Percentiles rank a stretch among this genome's conserved stretches.
Evolutionary conservation across 768 basidiomycete genomes (phyloP).

Genomic region (Suillus luteus): DNA sequence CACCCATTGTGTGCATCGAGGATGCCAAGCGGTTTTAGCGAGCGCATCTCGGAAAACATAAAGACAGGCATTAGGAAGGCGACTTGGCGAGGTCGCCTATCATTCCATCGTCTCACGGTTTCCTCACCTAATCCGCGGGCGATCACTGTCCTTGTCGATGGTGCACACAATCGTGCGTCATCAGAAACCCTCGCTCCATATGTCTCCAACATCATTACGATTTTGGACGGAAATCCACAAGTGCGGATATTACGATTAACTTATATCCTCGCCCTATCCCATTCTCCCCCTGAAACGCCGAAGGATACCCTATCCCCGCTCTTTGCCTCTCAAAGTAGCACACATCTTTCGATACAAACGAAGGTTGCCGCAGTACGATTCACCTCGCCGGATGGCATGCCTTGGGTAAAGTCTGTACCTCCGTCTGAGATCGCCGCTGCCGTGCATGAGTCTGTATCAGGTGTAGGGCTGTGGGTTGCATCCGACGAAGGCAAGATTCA

Average conservation of each 20-base stretch:
- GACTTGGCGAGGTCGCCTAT: constrained; percentile 83
- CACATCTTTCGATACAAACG: constrained; percentile 32
- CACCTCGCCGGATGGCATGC: constrained; percentile 86
- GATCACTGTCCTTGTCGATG: constrained; percentile 72
- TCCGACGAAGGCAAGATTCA: constrained; percentile 34
- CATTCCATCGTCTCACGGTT: constrained; percentile 50
- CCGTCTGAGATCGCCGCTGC: constrained; percentile 50
- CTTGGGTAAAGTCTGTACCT: constrained; percentile 79
- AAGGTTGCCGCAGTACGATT: constrained; percentile 63
- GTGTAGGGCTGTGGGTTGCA: constrained; percentile 49
- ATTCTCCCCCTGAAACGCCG: constrained; percentile 85
- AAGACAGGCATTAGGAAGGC: constrained; percentile 57
- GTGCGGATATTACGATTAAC: constrained; percentile 46
- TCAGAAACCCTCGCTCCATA: constrained; percentile 68
- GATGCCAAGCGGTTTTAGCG: constrained; percentile 4
- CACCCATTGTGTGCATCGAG: constrained; percentile 32
- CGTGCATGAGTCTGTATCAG: constrained; percentile 45
- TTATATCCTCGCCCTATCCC: constrained; percentile 80
- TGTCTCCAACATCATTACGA: constrained; percentile 39
- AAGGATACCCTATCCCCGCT: constrained; percentile 70
- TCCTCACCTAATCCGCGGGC: constrained; percentile 28
- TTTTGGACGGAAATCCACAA: constrained; percentile 21
- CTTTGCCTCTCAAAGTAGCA: constrained; percentile 43
- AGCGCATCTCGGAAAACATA: constrained; percentile 49
- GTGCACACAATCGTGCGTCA: constrained; percentile 91